Percentiles rank a stretch among this genome's conserved stretches.
Evolutionary conservation across 1,284 basidiomycete genomes (phyloP).

Genomic region (Porodaedalea pini): DNA sequence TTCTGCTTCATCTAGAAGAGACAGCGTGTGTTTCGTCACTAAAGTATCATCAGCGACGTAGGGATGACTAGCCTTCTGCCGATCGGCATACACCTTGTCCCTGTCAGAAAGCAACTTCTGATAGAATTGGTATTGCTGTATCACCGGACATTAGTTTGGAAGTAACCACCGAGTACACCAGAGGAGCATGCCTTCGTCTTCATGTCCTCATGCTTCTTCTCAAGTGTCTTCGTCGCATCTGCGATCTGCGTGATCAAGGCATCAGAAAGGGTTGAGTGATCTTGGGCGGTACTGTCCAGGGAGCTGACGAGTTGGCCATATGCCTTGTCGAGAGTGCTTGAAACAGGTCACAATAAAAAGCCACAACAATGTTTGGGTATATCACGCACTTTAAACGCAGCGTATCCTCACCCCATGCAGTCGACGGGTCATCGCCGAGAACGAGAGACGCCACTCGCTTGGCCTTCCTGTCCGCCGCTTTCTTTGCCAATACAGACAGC

Average conservation of each 20-base stretch:
- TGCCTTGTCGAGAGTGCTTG: constrained; percentile 64
- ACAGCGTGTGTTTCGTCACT: neutral
- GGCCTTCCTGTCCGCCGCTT: constrained; percentile 65
- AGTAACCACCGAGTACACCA: neutral
- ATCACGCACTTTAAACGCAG: constrained; percentile 53
- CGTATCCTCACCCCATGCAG: constrained; percentile 51
- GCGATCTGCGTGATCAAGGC: constrained; percentile 54
- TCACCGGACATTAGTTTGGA: constrained; percentile 13
- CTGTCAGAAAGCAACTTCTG: constrained; percentile 68
- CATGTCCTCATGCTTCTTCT: constrained; percentile 58
- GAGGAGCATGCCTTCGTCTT: constrained; percentile 55
- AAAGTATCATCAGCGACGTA: constrained; percentile 2
- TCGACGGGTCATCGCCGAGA: constrained; percentile 64
- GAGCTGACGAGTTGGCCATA: constrained; percentile 65
- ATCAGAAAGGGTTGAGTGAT: constrained; percentile 67
- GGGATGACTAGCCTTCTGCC: constrained; percentile 53
- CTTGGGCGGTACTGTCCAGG: constrained; percentile 56
- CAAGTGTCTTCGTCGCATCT: constrained; percentile 59
- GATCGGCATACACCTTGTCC: constrained; percentile 63
- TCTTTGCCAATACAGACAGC: constrained; percentile 60
- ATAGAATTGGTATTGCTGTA: constrained; percentile 64
- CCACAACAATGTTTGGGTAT: too few species aligned
- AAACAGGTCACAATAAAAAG: constrained; percentile 4
- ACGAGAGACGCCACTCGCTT: constrained; percentile 54
- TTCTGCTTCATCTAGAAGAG: constrained; percentile 64